A percentile compares a stretch with the other conserved stretches of the same genome.
Evolutionary conservation across 2,329 filamentous ascomycete genomes (phyloP).

Genomic region (Trichophyton benhamiae): DNA sequence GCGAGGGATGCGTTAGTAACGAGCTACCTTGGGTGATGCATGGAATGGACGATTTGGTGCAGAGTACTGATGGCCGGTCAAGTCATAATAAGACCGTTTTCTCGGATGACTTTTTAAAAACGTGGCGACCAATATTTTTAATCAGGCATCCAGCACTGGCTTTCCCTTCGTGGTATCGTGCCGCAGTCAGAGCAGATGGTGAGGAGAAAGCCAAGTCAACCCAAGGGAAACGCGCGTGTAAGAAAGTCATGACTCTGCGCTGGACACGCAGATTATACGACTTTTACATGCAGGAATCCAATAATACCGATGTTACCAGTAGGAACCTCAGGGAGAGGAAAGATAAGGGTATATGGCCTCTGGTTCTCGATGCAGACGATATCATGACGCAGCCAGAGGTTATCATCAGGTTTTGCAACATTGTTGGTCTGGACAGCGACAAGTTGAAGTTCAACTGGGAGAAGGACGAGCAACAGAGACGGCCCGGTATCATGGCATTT

Average conservation of each 20-base stretch:
- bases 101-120: slow-evolving; percentile 24
- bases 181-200: background rate
- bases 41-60: background rate
- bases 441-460: slow-evolving; percentile 25
- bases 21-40: slow-evolving; percentile 12
- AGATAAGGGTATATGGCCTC: slow-evolving; percentile 13
- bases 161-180: slow-evolving; percentile 28
- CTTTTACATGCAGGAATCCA: slow-evolving; percentile 20
- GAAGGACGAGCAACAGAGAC: background rate
- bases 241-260: slow-evolving; percentile 17
- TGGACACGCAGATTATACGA: slow-evolving; percentile 27
- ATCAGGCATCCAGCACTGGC: slow-evolving; percentile 30
- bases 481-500: slow-evolving; percentile 13
- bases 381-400: slow-evolving; percentile 25
- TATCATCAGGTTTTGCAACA: slow-evolving; percentile 19
- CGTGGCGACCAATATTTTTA: slow-evolving; percentile 23
- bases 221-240: background rate
- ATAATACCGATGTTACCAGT: background rate
- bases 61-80: slow-evolving; percentile 12
- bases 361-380: slow-evolving; percentile 30
- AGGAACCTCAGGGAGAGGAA: background rate
- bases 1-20: background rate
- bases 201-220: background rate
- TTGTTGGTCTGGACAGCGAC: slow-evolving; percentile 23
- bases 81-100: slow-evolving; percentile 24